A percentile compares a stretch with the other conserved stretches of the same genome.
These are phyloP conservation scores for Moringa oleifera DNA, from an alignment of 345 rosid genomes.

Conservation along the genomic window DNA sequence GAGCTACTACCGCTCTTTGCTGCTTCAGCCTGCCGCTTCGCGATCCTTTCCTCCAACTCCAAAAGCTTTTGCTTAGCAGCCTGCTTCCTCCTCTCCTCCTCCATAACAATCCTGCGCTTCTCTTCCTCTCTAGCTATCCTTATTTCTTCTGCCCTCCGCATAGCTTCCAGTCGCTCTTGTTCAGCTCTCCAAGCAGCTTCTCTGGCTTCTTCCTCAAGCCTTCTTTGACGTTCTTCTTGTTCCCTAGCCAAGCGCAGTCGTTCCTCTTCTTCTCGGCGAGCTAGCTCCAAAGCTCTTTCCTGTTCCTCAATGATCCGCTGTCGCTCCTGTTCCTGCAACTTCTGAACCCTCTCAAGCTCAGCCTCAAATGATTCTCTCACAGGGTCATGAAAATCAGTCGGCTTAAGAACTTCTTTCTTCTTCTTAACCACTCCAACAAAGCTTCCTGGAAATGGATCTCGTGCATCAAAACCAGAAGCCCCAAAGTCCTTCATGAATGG, in stretches of 20 bases:
- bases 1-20: conserved; percentile 37
- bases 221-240: conserved; percentile 67
- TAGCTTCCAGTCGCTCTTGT: conserved; percentile 70
- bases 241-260: conserved; percentile 68
- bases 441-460: conserved; percentile 61
- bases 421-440: conserved; percentile 69
- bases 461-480: conserved; percentile 52
- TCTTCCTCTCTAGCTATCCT: conserved; percentile 93
- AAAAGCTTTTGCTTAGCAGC: conserved; percentile 94
- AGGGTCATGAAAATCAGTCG: conserved; percentile 85
- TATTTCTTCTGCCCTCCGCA: conserved; percentile 74
- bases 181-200: conserved; percentile 90
- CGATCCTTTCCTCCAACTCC: conserved; percentile 90
- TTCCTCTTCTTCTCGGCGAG: conserved; percentile 88
- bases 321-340: conserved; percentile 90
- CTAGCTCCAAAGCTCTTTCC: conserved; percentile 76
- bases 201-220: conserved; percentile 81
- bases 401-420: conserved; percentile 72
- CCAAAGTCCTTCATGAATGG: conserved; percentile 58
- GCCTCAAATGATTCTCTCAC: conserved; percentile 97
- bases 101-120: conserved; percentile 63
- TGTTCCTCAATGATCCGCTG: conserved; percentile 70
- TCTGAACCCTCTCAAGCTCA: conserved; percentile 96
- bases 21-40: conserved; percentile 72
- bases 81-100: conserved; percentile 95